Base-by-base conservation (phyloP, 2,329 filamentous ascomycete genomes). In the Aspergillus quadricinctus region DNA sequence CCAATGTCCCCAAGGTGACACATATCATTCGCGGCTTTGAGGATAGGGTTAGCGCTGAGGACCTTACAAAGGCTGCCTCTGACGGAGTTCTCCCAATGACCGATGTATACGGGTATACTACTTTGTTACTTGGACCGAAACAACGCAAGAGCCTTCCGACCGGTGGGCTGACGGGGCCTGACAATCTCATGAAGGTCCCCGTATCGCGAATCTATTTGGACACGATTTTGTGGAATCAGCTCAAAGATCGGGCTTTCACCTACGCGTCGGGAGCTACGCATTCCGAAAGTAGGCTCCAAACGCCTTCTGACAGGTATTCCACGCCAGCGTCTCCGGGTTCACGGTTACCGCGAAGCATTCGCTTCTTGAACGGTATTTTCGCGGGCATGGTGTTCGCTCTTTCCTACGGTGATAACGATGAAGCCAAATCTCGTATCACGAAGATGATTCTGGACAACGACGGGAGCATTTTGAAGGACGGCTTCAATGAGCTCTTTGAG, bases 351-450 rank as follows among this genome's bases (percentile, higher is more conserved):
- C 77, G 80, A 57, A 70, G 63, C 52, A 56, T 69, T 49, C 63
- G 67, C 23, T 61, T 59, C 58, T 63, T 48, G 3, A 67, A 64
- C 19, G 77, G 77, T 2, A 60, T 95, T 0, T 96, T 97, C 66
- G 75, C 82, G 1, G 85, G 87, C 45, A 96, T 97, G 92, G 85
- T 85, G 0, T 97, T 97, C 72, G 92, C 92, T 0, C 82, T 96
- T 10, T 93, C 91, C 0, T 90, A 91, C 59, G 77, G 79, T 2
- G 79, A 82, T 1, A 80, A 84, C 52, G 80, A 79, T 17, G 75
- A 75, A 8, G 81, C 84, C 19, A 83, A 84, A 70, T 66, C 83
- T 61, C 67, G 77, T 49, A 71, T 94, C 2, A 83, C 83, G 35
- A 78, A 78, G 1, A 77, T 84, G 50, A 92, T 97, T 54, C 74